A percentile compares a stretch with the other conserved stretches of the same genome.
These are phyloP conservation scores for Starmerella sirachaensis DNA, from an alignment of 805 yeast genomes.

Conservation along the genomic window DNA sequence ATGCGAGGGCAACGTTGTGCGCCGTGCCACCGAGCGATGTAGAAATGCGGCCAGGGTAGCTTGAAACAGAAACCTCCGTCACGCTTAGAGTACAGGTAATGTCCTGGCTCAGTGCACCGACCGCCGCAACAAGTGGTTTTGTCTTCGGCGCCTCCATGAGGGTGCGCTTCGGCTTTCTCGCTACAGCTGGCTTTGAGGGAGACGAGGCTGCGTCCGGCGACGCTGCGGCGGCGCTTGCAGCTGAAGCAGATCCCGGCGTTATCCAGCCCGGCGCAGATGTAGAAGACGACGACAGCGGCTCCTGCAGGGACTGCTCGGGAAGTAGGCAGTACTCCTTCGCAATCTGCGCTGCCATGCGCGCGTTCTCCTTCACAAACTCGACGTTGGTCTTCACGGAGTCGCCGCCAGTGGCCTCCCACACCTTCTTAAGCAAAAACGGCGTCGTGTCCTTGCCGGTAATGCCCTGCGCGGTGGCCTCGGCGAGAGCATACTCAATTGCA, in stretches of 20 bases:
- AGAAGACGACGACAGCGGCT: neutral
- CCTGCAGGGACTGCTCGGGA: constrained; percentile 3
- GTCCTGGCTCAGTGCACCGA: constrained; percentile 74
- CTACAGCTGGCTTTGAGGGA: too few species aligned
- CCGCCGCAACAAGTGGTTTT: constrained; percentile 31
- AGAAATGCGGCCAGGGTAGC: constrained; percentile 54
- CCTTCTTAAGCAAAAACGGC: constrained; percentile 57
- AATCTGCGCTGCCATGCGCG: constrained; percentile 52
- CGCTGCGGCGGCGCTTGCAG: constrained; percentile 4
- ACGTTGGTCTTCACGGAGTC: constrained; percentile 57
- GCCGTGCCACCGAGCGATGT: constrained; percentile 77
- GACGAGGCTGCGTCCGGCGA: constrained; percentile 1
- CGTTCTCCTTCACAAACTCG: constrained; percentile 68
- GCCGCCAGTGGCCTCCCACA: constrained; percentile 60
- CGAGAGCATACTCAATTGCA: constrained; percentile 48
- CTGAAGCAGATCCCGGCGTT: neutral
- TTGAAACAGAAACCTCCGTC: constrained; percentile 34
- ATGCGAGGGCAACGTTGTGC: constrained; percentile 61
- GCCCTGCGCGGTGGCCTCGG: constrained; percentile 41
- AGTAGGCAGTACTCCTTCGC: constrained; percentile 39
- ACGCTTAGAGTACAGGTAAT: constrained; percentile 42
- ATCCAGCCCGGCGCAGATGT: neutral
- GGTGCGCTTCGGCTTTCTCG: neutral
- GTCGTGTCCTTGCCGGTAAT: constrained; percentile 65
- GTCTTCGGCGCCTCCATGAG: constrained; percentile 5